Base-by-base conservation (phyloP, 805 yeast species). In the Hermanozyma aechmeae region DNA sequence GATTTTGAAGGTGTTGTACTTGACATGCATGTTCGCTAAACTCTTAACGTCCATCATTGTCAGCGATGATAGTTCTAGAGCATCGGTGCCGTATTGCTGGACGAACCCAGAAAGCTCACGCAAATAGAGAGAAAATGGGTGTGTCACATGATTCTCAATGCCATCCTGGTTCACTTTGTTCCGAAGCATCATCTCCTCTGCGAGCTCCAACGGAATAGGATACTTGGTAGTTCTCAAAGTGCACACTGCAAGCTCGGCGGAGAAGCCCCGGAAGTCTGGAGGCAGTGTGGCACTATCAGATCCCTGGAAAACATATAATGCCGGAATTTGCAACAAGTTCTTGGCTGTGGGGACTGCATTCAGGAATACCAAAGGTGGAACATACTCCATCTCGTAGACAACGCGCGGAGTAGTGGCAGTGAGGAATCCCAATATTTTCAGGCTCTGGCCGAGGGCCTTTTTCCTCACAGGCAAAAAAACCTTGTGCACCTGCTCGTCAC, bases 31-130 rank as follows among this genome's bases (percentile, higher is more conserved):
- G 16, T 43, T 34, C 24, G 56, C 48, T 30, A 51, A 33, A 19
- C 46, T 23, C 34, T 51, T 51, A 14, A 51, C 29, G 30, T 51
- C 57, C 52, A 43, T 47, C 19, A 51, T 34, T n/a, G 41, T 25
- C 24, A 45, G 49, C 7, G 30, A 31, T 25, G 31, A 38, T 9
- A 47, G 30, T 13, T 38, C 35, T 33, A 51, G 35, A 4, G 30
- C 40, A 17, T 38, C 47, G 25, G 33, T 30, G 13, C 49, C 48
- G 21, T 43, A 33, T 14, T 32, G 30, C 5, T 35, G 30, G 12
- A 42, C 37, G 15, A 46, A 34, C 15, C 27, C 30, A 2, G 37
- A 32, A 29, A 49, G 26, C 28, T 44, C 40, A 8, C 30, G 40
- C 28, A 48, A 33, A 27, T 46, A 36, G 20, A 30, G 34, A 23